A percentile compares a stretch with the other conserved stretches of the same genome.
Evolutionary conservation across 202 grass and related monocot genomes (phyloP).

Genomic region (Alloteropsis angusta): DNA sequence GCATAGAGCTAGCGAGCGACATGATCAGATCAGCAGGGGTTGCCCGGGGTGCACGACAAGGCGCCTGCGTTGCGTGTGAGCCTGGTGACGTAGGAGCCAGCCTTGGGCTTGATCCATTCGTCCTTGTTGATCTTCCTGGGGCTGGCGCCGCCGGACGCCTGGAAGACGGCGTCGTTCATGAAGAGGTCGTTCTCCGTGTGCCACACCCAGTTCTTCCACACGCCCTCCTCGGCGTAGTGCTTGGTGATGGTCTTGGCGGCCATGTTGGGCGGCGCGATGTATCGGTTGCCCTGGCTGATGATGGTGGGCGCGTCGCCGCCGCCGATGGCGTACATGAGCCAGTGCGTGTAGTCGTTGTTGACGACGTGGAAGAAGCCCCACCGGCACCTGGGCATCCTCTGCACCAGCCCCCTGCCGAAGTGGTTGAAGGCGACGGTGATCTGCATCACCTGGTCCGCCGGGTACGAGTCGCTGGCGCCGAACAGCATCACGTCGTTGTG

Average conservation of each 20-base stretch:
- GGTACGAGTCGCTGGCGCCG: conserved; percentile 44
- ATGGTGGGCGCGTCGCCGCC: conserved; percentile 58
- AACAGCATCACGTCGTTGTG: conserved; percentile 88
- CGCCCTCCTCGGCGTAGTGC: conserved; percentile 39
- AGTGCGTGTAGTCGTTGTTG: conserved; percentile 87
- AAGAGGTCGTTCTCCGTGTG: conserved; percentile 53
- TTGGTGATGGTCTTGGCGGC: conserved; percentile 53
- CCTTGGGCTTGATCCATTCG: conserved; percentile 54
- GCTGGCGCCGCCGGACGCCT: conserved; percentile 18
- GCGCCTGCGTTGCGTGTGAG: conserved; percentile 57
- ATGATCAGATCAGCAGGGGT: conserved; percentile 36
- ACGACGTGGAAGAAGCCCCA: conserved; percentile 82
- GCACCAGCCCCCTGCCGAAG: conserved; percentile 71
- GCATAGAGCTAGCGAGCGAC: too few species aligned
- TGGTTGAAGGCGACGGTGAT: conserved; percentile 75
- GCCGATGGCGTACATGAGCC: conserved; percentile 85
- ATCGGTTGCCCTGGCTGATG: conserved; percentile 80
- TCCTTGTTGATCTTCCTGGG: neutral
- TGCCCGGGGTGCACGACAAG: conserved; percentile 25
- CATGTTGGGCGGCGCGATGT: conserved; percentile 47
- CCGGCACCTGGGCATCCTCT: conserved; percentile 69
- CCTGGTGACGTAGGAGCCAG: conserved; percentile 47
- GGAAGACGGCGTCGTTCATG: conserved; percentile 50
- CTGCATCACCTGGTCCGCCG: conserved; percentile 53
- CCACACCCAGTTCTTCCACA: conserved; percentile 73